Conservation (phyloP, 1,139 yeast genomes). For the Geotrichum europaeum region DNA sequence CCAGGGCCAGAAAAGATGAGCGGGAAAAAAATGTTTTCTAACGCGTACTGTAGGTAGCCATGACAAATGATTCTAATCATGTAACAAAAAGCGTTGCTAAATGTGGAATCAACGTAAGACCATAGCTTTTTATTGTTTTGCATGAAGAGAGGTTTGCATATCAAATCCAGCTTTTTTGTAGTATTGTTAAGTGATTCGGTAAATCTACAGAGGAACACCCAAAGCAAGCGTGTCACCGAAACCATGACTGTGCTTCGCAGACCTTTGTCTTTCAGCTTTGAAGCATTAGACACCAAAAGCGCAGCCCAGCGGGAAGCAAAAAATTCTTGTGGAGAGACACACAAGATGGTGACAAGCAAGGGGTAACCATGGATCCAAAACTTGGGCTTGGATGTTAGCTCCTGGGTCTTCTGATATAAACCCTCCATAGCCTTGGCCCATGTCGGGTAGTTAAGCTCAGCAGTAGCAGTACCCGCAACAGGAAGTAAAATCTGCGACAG, state of each 20-base stretch:
- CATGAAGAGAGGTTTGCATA: slow-evolving; percentile 53
- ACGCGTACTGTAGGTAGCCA: slow-evolving; percentile 68
- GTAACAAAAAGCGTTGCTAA: slow-evolving; percentile 64
- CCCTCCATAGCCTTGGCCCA: slow-evolving; percentile 80
- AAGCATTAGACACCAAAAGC: slow-evolving; percentile 47
- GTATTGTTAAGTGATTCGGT: slow-evolving; percentile 86
- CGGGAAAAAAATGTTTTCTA: slow-evolving; percentile 70
- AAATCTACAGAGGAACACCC: slow-evolving; percentile 86
- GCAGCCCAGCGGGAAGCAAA: slow-evolving; percentile 72
- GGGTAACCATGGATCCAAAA: slow-evolving; percentile 72
- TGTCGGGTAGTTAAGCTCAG: slow-evolving; percentile 91
- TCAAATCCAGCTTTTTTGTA: slow-evolving; percentile 54
- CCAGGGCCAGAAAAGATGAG: slow-evolving; percentile 43
- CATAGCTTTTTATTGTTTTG: slow-evolving; percentile 54
- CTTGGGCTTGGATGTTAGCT: slow-evolving; percentile 42
- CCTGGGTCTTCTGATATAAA: slow-evolving; percentile 51
- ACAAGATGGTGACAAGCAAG: slow-evolving; percentile 63
- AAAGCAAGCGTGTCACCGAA: slow-evolving; percentile 65
- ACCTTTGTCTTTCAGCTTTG: slow-evolving; percentile 44
- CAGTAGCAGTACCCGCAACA: slow-evolving; percentile 77
- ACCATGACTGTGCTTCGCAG: slow-evolving; percentile 48
- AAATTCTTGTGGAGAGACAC: slow-evolving; percentile 75
- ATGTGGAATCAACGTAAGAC: slow-evolving; percentile 51
- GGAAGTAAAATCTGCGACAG: slow-evolving; percentile 70
- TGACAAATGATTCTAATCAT: slow-evolving; percentile 70